phyloP scores from a whole-genome alignment of 768 basidiomycete species.

The Mycena chlorophos region DNA sequence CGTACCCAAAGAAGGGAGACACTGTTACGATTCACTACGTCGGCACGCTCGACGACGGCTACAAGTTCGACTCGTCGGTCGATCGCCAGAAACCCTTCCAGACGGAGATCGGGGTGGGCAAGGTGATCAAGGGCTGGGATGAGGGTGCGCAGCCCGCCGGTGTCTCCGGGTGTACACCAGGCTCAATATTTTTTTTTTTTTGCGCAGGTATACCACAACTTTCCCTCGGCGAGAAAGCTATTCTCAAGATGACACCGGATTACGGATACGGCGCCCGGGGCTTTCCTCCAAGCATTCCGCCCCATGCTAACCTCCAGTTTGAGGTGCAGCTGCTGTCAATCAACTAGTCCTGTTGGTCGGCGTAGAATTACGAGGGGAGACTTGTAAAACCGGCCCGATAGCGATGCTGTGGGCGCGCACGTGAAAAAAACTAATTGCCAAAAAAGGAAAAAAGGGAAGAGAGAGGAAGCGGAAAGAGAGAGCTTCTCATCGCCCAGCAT shows the following conservation, averaged over 20 bases:
- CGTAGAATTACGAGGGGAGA: no score
- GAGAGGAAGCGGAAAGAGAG: no score
- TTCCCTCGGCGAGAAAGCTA: constrained; percentile 74
- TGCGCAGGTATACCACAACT: constrained; percentile 70
- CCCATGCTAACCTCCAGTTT: constrained; percentile 73
- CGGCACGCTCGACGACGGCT: constrained; percentile 66
- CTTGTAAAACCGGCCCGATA: no score
- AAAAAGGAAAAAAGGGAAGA: no score
- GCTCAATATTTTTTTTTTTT: no score
- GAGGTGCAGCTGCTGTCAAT: constrained; percentile 84
- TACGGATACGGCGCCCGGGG: constrained; percentile 77
- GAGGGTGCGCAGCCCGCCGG: constrained; percentile 64
- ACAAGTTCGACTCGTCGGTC: constrained; percentile 72
- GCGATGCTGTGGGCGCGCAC: no score
- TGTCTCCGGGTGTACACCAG: constrained; percentile 2
- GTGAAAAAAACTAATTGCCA: no score
- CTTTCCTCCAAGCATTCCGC: constrained; percentile 77
- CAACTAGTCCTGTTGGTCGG: constrained; percentile 42
- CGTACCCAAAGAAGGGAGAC: constrained; percentile 71
- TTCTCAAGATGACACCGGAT: constrained; percentile 70
- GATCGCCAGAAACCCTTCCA: constrained; percentile 70
- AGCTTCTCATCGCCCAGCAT: no score
- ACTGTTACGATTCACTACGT: constrained; percentile 77
- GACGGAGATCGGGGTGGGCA: constrained; percentile 74
- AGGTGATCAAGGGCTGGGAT: constrained; percentile 90